These are phyloP conservation scores for Begonia loranthoides DNA, from an alignment of 306 rosid species.

Conservation along the genomic window DNA sequence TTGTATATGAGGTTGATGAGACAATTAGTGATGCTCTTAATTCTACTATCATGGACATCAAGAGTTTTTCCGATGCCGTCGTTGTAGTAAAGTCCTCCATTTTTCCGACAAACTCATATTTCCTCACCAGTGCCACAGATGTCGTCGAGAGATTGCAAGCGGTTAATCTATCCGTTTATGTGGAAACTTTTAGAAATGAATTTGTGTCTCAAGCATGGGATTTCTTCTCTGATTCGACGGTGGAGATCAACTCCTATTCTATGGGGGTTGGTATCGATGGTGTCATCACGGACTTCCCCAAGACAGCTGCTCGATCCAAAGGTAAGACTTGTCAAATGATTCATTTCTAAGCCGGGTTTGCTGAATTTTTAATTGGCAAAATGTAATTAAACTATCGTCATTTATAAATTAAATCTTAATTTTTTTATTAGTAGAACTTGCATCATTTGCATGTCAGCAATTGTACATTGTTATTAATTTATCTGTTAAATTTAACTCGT, in stretches of 20 bases:
- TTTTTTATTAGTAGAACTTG: too few relatives aligned
- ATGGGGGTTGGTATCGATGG: constrained; percentile 32
- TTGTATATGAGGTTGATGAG: constrained; percentile 57
- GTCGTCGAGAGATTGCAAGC: constrained; percentile 29
- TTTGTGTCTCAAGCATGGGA: constrained; percentile 84
- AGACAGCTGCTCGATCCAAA: constrained; percentile 70
- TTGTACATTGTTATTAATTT: too few relatives aligned
- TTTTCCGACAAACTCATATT: constrained; percentile 13
- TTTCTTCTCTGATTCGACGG: constrained; percentile 75
- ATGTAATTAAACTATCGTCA: too few relatives aligned
- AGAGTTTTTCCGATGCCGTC: too few relatives aligned
- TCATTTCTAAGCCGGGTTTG: too few relatives aligned
- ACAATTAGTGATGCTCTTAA: constrained; percentile 25
- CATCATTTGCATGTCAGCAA: too few relatives aligned
- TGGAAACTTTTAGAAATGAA: constrained; percentile 78
- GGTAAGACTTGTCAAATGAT: constrained; percentile 28
- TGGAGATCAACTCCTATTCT: constrained; percentile 63
- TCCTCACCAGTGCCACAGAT: constrained; percentile 18
- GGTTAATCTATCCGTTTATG: constrained; percentile 50
- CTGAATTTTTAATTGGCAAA: too few relatives aligned
- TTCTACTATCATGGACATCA: constrained; percentile 42
- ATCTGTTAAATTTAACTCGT: too few relatives aligned
- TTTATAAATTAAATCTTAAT: too few relatives aligned
- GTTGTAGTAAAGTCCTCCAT: constrained; percentile 49
- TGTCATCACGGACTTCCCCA: constrained; percentile 68